Evolutionary conservation across 768 basidiomycete genomes (phyloP).

Genomic region (Suillus clintonianus): DNA sequence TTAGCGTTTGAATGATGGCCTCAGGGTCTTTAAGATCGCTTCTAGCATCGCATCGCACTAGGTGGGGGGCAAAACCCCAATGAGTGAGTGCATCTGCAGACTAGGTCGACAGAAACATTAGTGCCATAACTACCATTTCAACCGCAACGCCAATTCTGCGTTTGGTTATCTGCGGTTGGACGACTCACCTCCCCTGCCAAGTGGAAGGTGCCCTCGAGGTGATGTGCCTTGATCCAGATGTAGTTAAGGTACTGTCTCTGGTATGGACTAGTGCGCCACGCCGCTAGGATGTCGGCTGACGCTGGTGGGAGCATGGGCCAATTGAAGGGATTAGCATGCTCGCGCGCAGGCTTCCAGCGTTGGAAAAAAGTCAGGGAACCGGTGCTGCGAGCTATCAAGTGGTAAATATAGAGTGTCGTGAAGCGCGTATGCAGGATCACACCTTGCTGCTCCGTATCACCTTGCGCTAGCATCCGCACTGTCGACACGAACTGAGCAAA

Average conservation of each 20-base stretch:
- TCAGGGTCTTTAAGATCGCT: slow-evolving; percentile 28
- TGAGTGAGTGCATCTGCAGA: slow-evolving; percentile 28
- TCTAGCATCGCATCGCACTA: slow-evolving; percentile 22
- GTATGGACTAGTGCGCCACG: slow-evolving; percentile 23
- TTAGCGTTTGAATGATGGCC: slow-evolving; percentile 16
- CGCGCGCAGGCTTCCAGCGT: slow-evolving; percentile 30
- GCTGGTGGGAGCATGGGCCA: slow-evolving; percentile 32
- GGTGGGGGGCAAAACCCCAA: slow-evolving; percentile 24
- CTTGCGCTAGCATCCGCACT: slow-evolving; percentile 24
- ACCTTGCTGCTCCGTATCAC: slow-evolving; percentile 29
- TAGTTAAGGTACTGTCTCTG: slow-evolving; percentile 33
- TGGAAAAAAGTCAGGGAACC: slow-evolving; percentile 31
- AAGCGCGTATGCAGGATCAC: slow-evolving; percentile 4
- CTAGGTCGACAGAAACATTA: slow-evolving; percentile 10
- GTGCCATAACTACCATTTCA: background rate
- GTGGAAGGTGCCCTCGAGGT: slow-evolving; percentile 15
- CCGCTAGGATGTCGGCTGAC: slow-evolving; percentile 27
- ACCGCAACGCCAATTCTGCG: background rate
- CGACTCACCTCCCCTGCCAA: background rate
- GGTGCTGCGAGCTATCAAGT: slow-evolving; percentile 13
- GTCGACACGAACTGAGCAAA: slow-evolving; percentile 28
- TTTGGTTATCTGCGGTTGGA: background rate
- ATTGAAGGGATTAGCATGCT: slow-evolving; percentile 34
- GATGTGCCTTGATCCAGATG: slow-evolving; percentile 29
- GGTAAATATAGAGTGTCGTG: background rate